These are phyloP conservation scores for Vigna mungo DNA, from an alignment of 306 rosid species.

Conservation along the genomic window DNA sequence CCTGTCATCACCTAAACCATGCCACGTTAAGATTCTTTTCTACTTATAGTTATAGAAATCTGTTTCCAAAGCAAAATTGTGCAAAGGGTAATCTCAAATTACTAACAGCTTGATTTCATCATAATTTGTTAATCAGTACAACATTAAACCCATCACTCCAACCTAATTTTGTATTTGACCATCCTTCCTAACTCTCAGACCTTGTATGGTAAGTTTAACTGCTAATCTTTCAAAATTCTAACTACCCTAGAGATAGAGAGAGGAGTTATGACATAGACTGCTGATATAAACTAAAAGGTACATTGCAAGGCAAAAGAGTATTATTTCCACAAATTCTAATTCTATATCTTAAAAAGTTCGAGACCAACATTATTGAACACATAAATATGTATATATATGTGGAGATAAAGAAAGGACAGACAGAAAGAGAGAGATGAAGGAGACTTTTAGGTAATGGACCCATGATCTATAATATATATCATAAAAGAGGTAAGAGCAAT, in stretches of 20 bases:
- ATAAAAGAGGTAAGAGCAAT: slow-evolving; percentile 48
- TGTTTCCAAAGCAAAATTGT: slow-evolving; percentile 32
- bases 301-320: not conserved
- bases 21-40: slow-evolving; percentile 78
- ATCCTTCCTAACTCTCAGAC: slow-evolving; percentile 30
- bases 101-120: slow-evolving; percentile 37
- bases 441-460: slow-evolving; percentile 57
- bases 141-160: slow-evolving; percentile 36
- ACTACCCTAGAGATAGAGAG: slow-evolving; percentile 34
- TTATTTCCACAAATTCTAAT: slow-evolving; percentile 34
- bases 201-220: slow-evolving; percentile 31
- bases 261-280: slow-evolving; percentile 9
- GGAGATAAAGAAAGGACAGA: slow-evolving; percentile 39
- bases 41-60: slow-evolving; percentile 53
- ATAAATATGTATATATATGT: slow-evolving; percentile 29
- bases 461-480: slow-evolving; percentile 40
- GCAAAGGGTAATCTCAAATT: slow-evolving; percentile 33
- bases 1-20: slow-evolving; percentile 89
- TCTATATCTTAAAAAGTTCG: slow-evolving; percentile 29
- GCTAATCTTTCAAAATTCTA: slow-evolving; percentile 35
- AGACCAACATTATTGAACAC: slow-evolving; percentile 58
- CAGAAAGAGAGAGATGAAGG: slow-evolving; percentile 46
- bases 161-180: slow-evolving; percentile 38
- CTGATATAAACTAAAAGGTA: slow-evolving; percentile 16
- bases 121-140: slow-evolving; percentile 15